Percentiles rank a stretch among this genome's conserved stretches.
These are phyloP conservation scores for Exophiala viscosa DNA, from an alignment of 2,329 filamentous ascomycete species.

Conservation along the genomic window DNA sequence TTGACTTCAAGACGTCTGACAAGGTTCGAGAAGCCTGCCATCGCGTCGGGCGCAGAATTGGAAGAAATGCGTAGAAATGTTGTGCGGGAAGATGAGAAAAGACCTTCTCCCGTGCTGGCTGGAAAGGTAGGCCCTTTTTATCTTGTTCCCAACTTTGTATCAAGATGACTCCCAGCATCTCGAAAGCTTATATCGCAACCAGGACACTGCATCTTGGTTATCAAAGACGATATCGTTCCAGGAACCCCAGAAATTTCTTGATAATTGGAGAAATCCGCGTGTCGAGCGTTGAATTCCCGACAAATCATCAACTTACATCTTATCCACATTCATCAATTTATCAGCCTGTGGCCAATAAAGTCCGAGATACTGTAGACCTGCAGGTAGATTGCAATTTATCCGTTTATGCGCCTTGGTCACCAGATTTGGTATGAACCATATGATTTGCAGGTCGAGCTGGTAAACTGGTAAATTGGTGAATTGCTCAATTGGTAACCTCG, in stretches of 20 bases:
- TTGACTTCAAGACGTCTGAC: constrained; percentile 8
- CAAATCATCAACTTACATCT: neutral
- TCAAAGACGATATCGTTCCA: neutral
- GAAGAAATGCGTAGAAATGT: too few species aligned
- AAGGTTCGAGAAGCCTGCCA: neutral
- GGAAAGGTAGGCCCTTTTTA: too few species aligned
- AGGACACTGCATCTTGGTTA: neutral
- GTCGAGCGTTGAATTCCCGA: neutral
- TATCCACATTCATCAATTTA: constrained; percentile 1
- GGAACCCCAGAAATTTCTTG: neutral
- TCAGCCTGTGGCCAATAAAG: neutral
- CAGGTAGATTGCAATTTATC: neutral
- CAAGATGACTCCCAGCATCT: too few species aligned
- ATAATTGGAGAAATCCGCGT: neutral
- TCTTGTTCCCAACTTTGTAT: too few species aligned
- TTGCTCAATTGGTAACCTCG: neutral
- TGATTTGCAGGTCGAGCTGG: neutral
- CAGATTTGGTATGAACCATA: neutral
- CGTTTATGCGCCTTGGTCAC: neutral
- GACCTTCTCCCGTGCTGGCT: too few species aligned
- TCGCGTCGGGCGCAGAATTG: neutral
- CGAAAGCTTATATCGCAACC: neutral
- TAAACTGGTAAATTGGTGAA: neutral
- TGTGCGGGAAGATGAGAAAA: too few species aligned
- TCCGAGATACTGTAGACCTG: neutral